phyloP scores from a whole-genome alignment of 257 asterid genomes.

The Penstemon newberryi region DNA sequence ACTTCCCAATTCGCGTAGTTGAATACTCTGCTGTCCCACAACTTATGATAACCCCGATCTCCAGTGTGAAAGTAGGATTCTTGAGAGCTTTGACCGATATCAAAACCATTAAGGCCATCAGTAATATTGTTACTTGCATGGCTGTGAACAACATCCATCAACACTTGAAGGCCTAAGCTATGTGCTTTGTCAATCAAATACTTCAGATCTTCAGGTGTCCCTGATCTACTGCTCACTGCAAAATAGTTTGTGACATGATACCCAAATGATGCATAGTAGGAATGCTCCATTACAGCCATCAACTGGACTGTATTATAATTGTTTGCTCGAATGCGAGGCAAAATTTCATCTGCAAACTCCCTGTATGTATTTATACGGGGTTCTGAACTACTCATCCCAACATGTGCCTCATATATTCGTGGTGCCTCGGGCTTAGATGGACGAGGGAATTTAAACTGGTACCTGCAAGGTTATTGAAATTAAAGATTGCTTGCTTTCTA shows the following conservation, averaged over 20 bases:
- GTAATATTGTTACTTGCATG: slow-evolving; percentile 84
- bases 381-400: slow-evolving; percentile 93
- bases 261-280: slow-evolving; percentile 93
- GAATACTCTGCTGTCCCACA: slow-evolving; percentile 94
- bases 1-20: slow-evolving; percentile 97
- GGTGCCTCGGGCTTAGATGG: slow-evolving; percentile 83
- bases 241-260: slow-evolving; percentile 93
- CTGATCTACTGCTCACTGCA: slow-evolving; percentile 91
- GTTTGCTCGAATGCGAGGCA: slow-evolving; percentile 85
- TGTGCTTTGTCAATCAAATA: slow-evolving; percentile 94
- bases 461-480: slow-evolving; percentile 50
- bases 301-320: slow-evolving; percentile 89
- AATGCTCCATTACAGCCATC: slow-evolving; percentile 99
- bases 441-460: slow-evolving; percentile 72
- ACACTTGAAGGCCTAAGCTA: slow-evolving; percentile 76
- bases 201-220: slow-evolving; percentile 96
- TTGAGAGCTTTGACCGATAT: slow-evolving; percentile 86
- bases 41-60: slow-evolving; percentile 78
- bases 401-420: slow-evolving; percentile 95
- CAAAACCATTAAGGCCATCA: slow-evolving; percentile 95
- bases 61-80: slow-evolving; percentile 92
- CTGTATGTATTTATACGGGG: slow-evolving; percentile 74
- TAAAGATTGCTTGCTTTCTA: slow-evolving; percentile 21
- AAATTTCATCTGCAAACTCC: slow-evolving; percentile 80
- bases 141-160: slow-evolving; percentile 96